Evolutionary conservation across 495 filamentous ascomycete species (phyloP).

Genomic region (Aspergillus leporis): DNA sequence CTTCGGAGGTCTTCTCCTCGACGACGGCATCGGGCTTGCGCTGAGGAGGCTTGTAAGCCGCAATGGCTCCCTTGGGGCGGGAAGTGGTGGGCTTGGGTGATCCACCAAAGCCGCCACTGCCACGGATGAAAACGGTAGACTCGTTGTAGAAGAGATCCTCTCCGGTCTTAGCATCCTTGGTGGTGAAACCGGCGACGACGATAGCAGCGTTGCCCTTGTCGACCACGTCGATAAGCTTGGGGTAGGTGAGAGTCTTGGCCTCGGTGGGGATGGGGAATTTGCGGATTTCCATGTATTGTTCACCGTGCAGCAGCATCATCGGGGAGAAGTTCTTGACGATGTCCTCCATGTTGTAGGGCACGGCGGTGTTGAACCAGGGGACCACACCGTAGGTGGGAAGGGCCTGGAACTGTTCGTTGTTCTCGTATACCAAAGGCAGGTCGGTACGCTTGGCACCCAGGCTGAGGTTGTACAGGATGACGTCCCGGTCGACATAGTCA

Average conservation of each 20-base stretch:
- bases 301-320: slow-evolving; percentile 99
- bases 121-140: slow-evolving; percentile 85
- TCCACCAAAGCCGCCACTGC: slow-evolving; percentile 89
- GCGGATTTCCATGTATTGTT: slow-evolving; percentile 96
- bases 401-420: slow-evolving; percentile 84
- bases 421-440: slow-evolving; percentile 84
- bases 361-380: slow-evolving; percentile 82
- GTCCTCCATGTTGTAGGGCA: slow-evolving; percentile 78
- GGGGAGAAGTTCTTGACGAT: slow-evolving; percentile 92
- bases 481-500: slow-evolving; percentile 79
- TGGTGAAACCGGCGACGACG: slow-evolving; percentile 75
- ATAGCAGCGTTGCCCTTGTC: slow-evolving; percentile 94
- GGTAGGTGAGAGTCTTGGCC: slow-evolving; percentile 76
- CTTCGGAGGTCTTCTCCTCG: slow-evolving; percentile 87
- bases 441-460: slow-evolving; percentile 93
- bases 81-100: slow-evolving; percentile 69
- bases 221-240: slow-evolving; percentile 87
- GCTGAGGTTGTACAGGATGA: slow-evolving; percentile 94
- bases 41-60: slow-evolving; percentile 73
- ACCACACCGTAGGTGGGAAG: slow-evolving; percentile 94
- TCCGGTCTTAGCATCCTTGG: slow-evolving; percentile 73
- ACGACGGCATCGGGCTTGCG: slow-evolving; percentile 77
- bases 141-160: slow-evolving; percentile 98
- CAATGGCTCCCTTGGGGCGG: slow-evolving; percentile 72
- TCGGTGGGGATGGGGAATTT: slow-evolving; percentile 93